Evolutionary conservation across 2,329 filamentous ascomycete species (phyloP).

Genomic region (Colletotrichum magnum): DNA sequence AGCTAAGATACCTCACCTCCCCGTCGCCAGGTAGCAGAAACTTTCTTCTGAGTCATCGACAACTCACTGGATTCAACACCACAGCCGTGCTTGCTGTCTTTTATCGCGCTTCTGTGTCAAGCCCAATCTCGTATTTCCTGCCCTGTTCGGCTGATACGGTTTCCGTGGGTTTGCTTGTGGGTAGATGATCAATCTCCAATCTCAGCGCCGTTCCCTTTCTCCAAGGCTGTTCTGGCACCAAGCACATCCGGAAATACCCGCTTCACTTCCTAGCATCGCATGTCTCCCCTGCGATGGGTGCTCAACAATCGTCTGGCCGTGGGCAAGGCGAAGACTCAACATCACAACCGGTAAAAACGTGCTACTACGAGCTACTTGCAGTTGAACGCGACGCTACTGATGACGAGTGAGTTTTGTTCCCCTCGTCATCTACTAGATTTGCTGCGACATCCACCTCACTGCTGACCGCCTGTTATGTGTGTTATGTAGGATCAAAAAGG

Average conservation of each 20-base stretch:
- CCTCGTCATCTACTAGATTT: background rate
- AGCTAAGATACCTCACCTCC: too few species aligned
- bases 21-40: too few species aligned
- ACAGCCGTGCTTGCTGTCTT: too few species aligned
- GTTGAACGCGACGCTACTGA: constrained; percentile 81
- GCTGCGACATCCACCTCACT: constrained; percentile 5
- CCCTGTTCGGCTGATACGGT: too few species aligned
- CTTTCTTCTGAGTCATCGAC: too few species aligned
- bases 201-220: too few species aligned
- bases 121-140: too few species aligned
- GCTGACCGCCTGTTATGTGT: constrained; percentile 50
- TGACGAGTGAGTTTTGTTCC: constrained; percentile 74
- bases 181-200: too few species aligned
- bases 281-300: constrained; percentile 61
- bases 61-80: too few species aligned
- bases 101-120: too few species aligned
- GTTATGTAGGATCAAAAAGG: constrained; percentile 84
- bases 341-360: constrained; percentile 69
- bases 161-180: too few species aligned
- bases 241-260: background rate
- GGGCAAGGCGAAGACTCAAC: constrained; percentile 44
- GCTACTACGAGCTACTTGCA: constrained; percentile 88
- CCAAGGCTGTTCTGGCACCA: background rate
- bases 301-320: constrained; percentile 66
- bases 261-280: background rate